Conservation (phyloP, 2,329 filamentous ascomycete species). For the Curvularia sp. region DNA sequence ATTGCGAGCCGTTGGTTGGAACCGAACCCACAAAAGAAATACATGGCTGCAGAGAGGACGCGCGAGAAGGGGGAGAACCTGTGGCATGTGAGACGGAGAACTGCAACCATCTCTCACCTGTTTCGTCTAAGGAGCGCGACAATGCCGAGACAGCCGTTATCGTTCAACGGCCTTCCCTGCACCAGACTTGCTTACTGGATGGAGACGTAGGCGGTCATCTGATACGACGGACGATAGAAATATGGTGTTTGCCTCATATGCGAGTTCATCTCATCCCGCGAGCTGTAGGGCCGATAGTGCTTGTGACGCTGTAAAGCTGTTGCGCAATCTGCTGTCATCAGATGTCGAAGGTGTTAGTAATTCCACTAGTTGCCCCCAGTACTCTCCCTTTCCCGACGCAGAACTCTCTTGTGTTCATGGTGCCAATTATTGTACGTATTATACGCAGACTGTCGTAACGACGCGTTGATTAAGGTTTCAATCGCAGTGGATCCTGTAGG, state of each 20-base stretch:
- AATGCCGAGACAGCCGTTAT: constrained; percentile 19
- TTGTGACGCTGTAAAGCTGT: constrained; percentile 13
- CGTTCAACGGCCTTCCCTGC: not conserved
- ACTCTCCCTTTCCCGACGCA: not conserved
- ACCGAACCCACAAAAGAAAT: not conserved
- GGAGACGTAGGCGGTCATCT: not conserved
- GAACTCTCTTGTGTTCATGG: not conserved
- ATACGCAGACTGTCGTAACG: not conserved
- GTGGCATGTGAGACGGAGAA: constrained; percentile 9
- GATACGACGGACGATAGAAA: not conserved
- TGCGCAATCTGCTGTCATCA: constrained; percentile 20
- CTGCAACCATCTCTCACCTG: constrained; percentile 9
- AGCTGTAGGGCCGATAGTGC: constrained; percentile 9
- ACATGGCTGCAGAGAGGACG: not conserved
- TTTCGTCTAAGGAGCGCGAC: constrained; percentile 4
- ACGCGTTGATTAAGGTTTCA: not conserved
- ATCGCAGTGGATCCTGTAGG: constrained; percentile 1
- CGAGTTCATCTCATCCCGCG: constrained; percentile 12
- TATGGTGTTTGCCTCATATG: constrained; percentile 3
- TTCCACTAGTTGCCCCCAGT: too few relatives aligned
- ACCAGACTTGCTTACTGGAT: constrained; percentile 3
- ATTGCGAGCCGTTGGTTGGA: constrained; percentile 8
- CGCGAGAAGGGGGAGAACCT: constrained; percentile 3
- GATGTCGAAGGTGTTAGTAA: not conserved
- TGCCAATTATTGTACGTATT: too few relatives aligned